Evolutionary conservation across 2,329 filamentous ascomycete species (phyloP), one percentile per base, ranked within the genome.

Genomic region (Cytospora paraplurivora): DNA sequence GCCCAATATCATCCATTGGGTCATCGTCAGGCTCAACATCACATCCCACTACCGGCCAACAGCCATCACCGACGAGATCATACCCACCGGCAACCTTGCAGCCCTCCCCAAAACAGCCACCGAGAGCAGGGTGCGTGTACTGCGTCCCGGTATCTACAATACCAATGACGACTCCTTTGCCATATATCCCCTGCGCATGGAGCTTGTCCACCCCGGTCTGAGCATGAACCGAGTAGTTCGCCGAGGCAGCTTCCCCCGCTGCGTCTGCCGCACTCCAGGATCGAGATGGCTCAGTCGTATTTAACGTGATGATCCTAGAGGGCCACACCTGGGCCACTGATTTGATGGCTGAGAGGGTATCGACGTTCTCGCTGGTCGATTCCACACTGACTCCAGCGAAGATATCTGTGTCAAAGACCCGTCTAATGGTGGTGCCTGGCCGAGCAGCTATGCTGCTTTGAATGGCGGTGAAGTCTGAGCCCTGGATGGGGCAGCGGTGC

Each of bases 1-100:
- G 76, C 0, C 73, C 74, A 49, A 72, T 68, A 13, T 69, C 69
- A 58, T 76, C 75, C 69, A 74, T 72, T 0, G 75, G 75, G 37
- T 76, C 73, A 19, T 69, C 67, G 49, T 78, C 76, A 1, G 76
- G 76, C 6, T 60, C 64, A 57, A 74, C 75, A 8, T 56, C 53
- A 33, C 62, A 64, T 6, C 38, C 62, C 13, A n/a, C 7, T 19
- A 56, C 52, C 35, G 64, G 64, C 64, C 64, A 66, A 33, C 38
- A 51, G 7, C 64, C 64, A 17, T 66, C 62, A 33, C 64, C 64
- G 2, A 66, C 62, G 7, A 66, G 54, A 33, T 66, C 64, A 59
- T 64, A 66, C 7, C 64, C 64, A 17, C 64, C 64, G 7, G 62
- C 49, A 13, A 66, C 58, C 19, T 66, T 66, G 49, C 58, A 66